Conservation (phyloP, 352 stramenopile species). For the Globisporangium abappressorium region DNA sequence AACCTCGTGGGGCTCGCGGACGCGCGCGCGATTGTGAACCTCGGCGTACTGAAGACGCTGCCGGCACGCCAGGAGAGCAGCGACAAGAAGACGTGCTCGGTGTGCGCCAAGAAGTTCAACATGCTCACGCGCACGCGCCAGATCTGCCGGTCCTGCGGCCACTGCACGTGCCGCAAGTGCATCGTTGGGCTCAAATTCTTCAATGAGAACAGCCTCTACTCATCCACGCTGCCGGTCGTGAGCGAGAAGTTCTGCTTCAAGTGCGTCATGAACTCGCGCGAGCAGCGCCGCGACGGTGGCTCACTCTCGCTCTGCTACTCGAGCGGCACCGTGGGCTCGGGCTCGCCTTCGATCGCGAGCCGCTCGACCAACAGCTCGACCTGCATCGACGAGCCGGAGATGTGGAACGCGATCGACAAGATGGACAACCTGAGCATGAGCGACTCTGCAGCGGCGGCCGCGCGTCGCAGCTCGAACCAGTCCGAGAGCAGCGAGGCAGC, state of each 20-base stretch:
- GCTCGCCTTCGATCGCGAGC: not conserved
- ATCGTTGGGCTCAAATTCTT: slow-evolving; percentile 23
- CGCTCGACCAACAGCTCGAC: slow-evolving; percentile 7
- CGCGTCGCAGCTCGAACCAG: not conserved
- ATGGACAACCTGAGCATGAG: not conserved
- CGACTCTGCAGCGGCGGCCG: not conserved
- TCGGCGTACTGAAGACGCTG: slow-evolving; percentile 13
- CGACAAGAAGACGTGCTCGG: slow-evolving; percentile 19
- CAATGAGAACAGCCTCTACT: slow-evolving; percentile 11
- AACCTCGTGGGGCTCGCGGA: slow-evolving; percentile 13
- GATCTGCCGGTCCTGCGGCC: slow-evolving; percentile 17
- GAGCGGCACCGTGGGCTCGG: not conserved
- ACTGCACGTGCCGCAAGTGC: slow-evolving; percentile 21
- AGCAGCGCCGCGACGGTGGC: slow-evolving; percentile 2
- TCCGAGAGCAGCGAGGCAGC: slow-evolving; percentile 1
- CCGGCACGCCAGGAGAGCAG: not conserved
- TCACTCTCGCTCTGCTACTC: slow-evolving; percentile 1
- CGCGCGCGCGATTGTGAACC: slow-evolving; percentile 13
- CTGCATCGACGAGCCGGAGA: slow-evolving; percentile 5
- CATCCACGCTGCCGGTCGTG: slow-evolving; percentile 8
- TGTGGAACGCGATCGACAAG: slow-evolving; percentile 2
- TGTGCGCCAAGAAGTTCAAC: slow-evolving; percentile 30
- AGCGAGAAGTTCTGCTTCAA: slow-evolving; percentile 22
- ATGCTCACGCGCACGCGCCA: slow-evolving; percentile 21
- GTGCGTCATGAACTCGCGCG: slow-evolving; percentile 21